Evolutionary conservation across 192 early-diverging fungal genomes (phyloP), one percentile per base, ranked within the genome.

Genomic region (Entophlyctis helioformis): DNA sequence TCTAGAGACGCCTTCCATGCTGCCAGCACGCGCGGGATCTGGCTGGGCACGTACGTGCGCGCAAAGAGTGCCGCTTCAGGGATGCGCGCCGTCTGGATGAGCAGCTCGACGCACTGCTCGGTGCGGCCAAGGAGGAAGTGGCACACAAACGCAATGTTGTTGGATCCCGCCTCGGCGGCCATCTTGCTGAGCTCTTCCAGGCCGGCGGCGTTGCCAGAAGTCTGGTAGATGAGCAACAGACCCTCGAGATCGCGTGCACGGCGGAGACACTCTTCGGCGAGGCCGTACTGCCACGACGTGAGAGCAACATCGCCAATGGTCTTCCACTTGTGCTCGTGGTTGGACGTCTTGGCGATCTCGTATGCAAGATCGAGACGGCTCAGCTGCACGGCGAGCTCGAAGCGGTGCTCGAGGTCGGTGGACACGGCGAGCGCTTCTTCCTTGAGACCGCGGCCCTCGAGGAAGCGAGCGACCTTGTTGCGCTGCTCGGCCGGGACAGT

Each of bases 31-130:
- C 66, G 41, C 18, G 58, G 9, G 11, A 68, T 54, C 22, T 64
- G 52, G 24, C 55, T 72, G 11, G 96, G 96, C 36, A 81, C 56
- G 55, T 95, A 87, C 0, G 96, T 82, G 35, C 87, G 74, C 1
- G 91, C 91, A 63, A 96, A 78, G 59, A 95, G 73, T 21, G 94
- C 91, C 0, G 96, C 96, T 59, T 99, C 96, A 7, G 94, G 84
- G 27, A 90, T 71, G 38, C 96, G 85, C 24, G 89, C 82, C 25
- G 88, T 87, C 40, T 78, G 67, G 39, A 89, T 65, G 35, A 99
- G 66, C n/a, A 97, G 64, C 13, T 86, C 86, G 38, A 93, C 77
- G 49, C 88, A 88, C 29, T 87, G 73, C 45, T 89, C 79, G 18
- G 85, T 56, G 26, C 83, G 69, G 34, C 82, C 82, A 20, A 85